phyloP scores from a whole-genome alignment of 306 rosid species.

The Acacia crassicarpa region DNA sequence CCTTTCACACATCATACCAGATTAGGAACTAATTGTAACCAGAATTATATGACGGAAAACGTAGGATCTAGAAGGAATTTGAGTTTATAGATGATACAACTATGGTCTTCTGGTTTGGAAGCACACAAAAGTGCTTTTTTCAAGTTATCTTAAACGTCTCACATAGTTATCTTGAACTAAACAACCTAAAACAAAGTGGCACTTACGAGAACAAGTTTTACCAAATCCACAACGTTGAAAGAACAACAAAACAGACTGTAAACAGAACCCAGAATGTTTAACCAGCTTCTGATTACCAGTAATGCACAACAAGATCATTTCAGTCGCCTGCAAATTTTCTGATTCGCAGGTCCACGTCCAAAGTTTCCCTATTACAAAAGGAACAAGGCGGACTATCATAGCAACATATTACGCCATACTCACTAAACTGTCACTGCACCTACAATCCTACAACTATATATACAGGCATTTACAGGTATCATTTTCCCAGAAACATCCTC shows the following conservation, averaged over 20 bases:
- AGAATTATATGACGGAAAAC: too few relatives aligned
- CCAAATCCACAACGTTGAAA: too few relatives aligned
- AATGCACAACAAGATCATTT: not conserved
- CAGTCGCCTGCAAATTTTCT: not conserved
- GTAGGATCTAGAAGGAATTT: too few relatives aligned
- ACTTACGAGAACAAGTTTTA: too few relatives aligned
- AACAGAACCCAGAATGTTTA: not conserved
- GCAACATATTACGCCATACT: not conserved
- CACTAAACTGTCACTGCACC: not conserved
- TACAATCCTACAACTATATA: not conserved
- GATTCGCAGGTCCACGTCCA: not conserved
- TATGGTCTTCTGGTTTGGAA: too few relatives aligned
- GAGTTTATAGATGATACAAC: too few relatives aligned
- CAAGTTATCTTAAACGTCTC: too few relatives aligned
- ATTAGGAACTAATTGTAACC: not conserved
- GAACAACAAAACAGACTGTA: too few relatives aligned
- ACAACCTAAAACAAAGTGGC: too few relatives aligned
- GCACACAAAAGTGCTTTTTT: too few relatives aligned
- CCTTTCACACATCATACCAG: not conserved
- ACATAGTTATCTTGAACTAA: too few relatives aligned
- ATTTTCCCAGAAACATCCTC: not conserved
- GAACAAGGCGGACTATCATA: not conserved
- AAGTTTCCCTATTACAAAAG: not conserved
- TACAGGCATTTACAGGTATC: not conserved
- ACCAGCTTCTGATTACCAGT: not conserved